Evolutionary conservation across 305 asterid genomes (phyloP).

Genomic region (Striga hermonthica): DNA sequence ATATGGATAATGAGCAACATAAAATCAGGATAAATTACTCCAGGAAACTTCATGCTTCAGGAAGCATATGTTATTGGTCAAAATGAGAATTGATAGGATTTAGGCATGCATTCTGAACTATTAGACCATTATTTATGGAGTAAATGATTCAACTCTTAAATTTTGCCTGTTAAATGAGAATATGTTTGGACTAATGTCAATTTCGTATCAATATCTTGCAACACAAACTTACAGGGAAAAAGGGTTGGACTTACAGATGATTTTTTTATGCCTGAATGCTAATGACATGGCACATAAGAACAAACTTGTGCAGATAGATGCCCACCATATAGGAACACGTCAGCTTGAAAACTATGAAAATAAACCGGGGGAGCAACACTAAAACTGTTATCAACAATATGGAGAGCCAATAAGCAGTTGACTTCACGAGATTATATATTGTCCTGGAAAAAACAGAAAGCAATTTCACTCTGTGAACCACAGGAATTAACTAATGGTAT

Average conservation of each 20-base stretch:
- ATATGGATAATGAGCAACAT: no score
- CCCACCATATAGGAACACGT: slow-evolving; percentile 32
- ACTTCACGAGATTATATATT: slow-evolving; percentile 68
- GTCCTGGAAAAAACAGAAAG: slow-evolving; percentile 58
- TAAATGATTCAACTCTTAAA: background rate
- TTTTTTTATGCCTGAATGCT: slow-evolving; percentile 32
- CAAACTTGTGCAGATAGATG: slow-evolving; percentile 33
- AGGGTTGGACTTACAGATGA: slow-evolving; percentile 34
- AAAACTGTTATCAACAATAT: slow-evolving; percentile 66
- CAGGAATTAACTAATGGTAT: background rate
- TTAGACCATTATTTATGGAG: background rate
- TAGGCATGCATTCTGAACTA: no score
- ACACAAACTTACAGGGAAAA: background rate
- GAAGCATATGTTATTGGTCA: background rate
- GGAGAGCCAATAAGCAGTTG: slow-evolving; percentile 84
- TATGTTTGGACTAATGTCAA: background rate
- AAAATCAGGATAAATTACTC: background rate
- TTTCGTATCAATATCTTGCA: background rate
- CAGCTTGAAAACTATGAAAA: slow-evolving; percentile 63
- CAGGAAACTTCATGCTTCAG: background rate
- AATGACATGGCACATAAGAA: slow-evolving; percentile 38
- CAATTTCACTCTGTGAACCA: slow-evolving; percentile 27
- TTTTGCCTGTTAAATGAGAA: background rate
- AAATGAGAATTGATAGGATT: background rate
- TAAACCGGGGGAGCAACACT: slow-evolving; percentile 88